phyloP scores from a whole-genome alignment of 768 basidiomycete genomes.

The Trametes cinnabarina region DNA sequence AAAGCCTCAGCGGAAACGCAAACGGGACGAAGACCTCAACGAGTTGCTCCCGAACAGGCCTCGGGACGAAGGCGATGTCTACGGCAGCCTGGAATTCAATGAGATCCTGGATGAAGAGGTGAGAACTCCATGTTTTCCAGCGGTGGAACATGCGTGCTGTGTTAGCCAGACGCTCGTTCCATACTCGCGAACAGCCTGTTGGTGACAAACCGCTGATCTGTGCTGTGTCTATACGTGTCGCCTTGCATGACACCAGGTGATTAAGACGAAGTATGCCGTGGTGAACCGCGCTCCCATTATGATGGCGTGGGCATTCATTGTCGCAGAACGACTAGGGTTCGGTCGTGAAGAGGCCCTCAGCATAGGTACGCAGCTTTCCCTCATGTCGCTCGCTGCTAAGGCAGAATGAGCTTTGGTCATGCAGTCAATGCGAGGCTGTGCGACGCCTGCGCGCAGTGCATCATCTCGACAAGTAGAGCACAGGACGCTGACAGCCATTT shows the following conservation, averaged over 20 bases:
- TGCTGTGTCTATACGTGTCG: background rate
- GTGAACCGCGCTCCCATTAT: conserved; percentile 93
- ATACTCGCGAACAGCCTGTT: background rate
- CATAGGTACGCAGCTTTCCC: conserved; percentile 55
- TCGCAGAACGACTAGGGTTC: conserved; percentile 86
- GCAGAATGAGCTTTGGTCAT: conserved; percentile 12
- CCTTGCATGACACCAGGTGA: conserved; percentile 39
- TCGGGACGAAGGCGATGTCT: conserved; percentile 46
- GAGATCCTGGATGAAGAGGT: conserved; percentile 75
- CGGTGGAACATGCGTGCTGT: background rate
- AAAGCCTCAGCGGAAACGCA: conserved; percentile 50
- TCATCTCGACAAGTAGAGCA: background rate
- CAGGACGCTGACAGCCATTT: conserved; percentile 4
- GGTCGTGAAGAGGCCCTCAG: conserved; percentile 86
- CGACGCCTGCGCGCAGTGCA: conserved; percentile 14
- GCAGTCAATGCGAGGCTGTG: conserved; percentile 3
- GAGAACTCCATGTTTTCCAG: conserved; percentile 12
- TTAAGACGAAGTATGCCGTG: conserved; percentile 59
- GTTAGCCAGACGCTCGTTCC: background rate
- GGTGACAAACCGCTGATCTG: background rate
- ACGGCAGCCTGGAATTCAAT: conserved; percentile 65
- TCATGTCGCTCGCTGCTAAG: background rate
- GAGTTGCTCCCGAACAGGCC: conserved; percentile 56
- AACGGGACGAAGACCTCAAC: conserved; percentile 48
- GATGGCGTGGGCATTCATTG: conserved; percentile 89